Conservation (phyloP, 331 rosid species). For the Arachis monticola region DNA sequence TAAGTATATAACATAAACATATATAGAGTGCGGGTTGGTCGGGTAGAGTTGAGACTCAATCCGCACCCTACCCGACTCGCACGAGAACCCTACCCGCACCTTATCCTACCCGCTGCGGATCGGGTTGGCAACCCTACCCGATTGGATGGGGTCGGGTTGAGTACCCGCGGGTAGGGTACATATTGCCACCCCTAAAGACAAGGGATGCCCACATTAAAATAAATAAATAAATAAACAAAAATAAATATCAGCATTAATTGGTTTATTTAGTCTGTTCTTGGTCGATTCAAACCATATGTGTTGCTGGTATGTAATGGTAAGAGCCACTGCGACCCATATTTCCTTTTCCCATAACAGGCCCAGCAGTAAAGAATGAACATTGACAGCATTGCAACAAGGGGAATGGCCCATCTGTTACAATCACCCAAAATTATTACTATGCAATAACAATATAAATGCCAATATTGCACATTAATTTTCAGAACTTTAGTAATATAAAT, state of each 20-base stretch:
- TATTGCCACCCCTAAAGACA: not conserved
- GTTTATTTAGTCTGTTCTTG: conserved; percentile 67
- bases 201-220: conserved; percentile 36
- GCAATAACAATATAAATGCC: conserved; percentile 19
- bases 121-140: no score
- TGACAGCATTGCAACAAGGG: conserved; percentile 55
- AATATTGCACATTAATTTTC: not conserved
- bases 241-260: conserved; percentile 13
- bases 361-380: conserved; percentile 75
- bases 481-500: no score
- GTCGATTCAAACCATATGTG: conserved; percentile 58
- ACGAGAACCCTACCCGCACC: no score
- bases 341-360: conserved; percentile 70
- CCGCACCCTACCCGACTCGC: no score
- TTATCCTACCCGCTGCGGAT: no score
- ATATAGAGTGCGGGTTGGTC: no score
- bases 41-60: no score
- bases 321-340: conserved; percentile 69
- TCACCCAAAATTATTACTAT: conserved; percentile 17
- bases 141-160: no score
- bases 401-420: conserved; percentile 91
- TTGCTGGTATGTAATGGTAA: conserved; percentile 69
- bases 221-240: conserved; percentile 14
- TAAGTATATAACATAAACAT: no score
- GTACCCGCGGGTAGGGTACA: no score